Conservation (phyloP, 1,139 yeast species). For the Chernovozyma aurita region DNA sequence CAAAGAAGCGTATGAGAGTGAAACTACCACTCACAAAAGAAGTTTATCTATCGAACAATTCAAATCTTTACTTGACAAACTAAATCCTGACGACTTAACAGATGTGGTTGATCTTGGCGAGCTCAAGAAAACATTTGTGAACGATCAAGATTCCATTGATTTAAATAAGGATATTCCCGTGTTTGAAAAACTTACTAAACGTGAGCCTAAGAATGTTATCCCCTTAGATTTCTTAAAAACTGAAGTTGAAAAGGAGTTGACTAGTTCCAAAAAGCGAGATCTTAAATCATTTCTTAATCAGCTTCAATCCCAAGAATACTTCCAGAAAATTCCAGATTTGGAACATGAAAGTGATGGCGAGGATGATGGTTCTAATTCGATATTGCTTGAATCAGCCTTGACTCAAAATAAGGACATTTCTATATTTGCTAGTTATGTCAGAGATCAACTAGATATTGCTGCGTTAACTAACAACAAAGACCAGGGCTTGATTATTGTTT, state of each 20-base stretch:
- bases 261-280: neutral
- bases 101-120: constrained; percentile 1
- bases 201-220: constrained; percentile 3
- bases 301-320: neutral
- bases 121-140: neutral
- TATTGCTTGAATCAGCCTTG: constrained; percentile 29
- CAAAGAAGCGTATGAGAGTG: constrained; percentile 1
- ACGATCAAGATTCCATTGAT: neutral
- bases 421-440: constrained; percentile 51
- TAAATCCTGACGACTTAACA: neutral
- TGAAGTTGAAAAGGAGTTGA: constrained; percentile 1
- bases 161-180: constrained; percentile 1
- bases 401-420: constrained; percentile 44
- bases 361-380: neutral
- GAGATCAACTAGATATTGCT: constrained; percentile 47
- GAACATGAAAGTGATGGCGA: neutral
- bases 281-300: neutral
- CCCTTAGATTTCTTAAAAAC: neutral
- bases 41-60: neutral
- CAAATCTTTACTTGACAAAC: neutral
- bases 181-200: constrained; percentile 1
- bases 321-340: too few relatives aligned
- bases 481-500: constrained; percentile 46
- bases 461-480: constrained; percentile 33
- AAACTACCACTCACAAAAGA: neutral